Evolutionary conservation across 2,329 filamentous ascomycete species (phyloP), one percentile per base, ranked within the genome.

Genomic region (Tolypocladium paradoxum): DNA sequence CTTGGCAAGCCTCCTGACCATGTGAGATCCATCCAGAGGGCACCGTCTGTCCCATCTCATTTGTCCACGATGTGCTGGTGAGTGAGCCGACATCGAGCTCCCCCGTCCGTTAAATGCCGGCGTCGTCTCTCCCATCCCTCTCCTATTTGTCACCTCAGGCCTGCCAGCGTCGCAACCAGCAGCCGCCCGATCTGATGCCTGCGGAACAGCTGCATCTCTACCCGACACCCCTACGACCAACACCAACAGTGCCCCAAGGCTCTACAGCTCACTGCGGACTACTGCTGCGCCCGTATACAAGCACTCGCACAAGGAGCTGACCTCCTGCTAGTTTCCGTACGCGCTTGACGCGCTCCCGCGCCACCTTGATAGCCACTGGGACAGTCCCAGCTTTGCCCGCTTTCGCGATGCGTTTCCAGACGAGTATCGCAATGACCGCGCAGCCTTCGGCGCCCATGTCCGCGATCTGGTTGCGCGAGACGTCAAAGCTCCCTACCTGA

Each of bases 31-130:
- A 45, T 54, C 49, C 55, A 91, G 87, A 91, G 77, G 87, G 88
- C 57, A 91, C 88, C 49, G 83, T 91, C 58, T 90, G 87, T 68
- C 85, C 86, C 61, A 90, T 91, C 67, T 88, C 85, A 61, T 91
- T 91, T 70, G 88, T 91, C 70, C 88, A 88, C 72, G 85, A 90
- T 68, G 82, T 88, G 59, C 74, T 91, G 73, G 88, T 91, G 82
- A 80, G 86, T 73, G 43, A 46, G 43, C 27, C 43, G 27, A 47
- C n/a, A 14, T 20, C 27, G 18, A 46, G 27, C n/a, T 2, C 18
- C 18, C 43, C 27, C 18, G 18, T 12, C 43, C 43, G 18, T 47
- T 18, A 5, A 20, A 11, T 33, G 18, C 9, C 27, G 27, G 43
- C 27, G 8, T 31, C 14, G 43, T 33, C 43, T 35, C 34, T 33